Evolutionary conservation across 163 green algal species (phyloP).

Genomic region (Smithsoniella earleae): DNA sequence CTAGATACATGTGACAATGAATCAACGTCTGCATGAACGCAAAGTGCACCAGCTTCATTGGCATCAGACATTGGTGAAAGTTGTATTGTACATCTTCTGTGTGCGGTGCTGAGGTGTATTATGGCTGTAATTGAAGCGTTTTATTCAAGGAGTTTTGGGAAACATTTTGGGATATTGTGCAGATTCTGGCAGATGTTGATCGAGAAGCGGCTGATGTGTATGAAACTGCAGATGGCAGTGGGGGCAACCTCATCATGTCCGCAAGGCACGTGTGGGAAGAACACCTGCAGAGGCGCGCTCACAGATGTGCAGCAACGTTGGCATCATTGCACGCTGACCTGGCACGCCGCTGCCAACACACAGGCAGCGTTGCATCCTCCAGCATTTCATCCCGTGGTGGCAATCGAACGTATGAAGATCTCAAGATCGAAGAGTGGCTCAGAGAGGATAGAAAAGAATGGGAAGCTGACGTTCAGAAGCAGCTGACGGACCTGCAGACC

Average conservation of each 20-base stretch:
- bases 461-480: background rate
- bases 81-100: background rate
- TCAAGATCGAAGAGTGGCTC: slow-evolving; percentile 4
- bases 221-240: background rate
- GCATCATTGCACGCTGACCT: background rate
- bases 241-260: slow-evolving; percentile 4
- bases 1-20: background rate
- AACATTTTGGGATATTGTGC: background rate
- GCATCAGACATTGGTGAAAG: background rate
- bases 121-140: background rate
- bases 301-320: background rate
- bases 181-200: slow-evolving; percentile 9
- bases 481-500: background rate
- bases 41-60: background rate
- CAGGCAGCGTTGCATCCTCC: background rate
- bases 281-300: background rate
- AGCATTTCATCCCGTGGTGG: too few relatives aligned
- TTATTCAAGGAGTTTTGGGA: background rate
- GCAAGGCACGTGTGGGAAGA: background rate
- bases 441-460: background rate
- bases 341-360: background rate
- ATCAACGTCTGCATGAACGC: background rate
- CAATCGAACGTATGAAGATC: background rate
- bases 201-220: background rate
- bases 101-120: background rate